Evolutionary conservation across 2,329 filamentous ascomycete species (phyloP).

Genomic region (Talaromyces amestolkiae): DNA sequence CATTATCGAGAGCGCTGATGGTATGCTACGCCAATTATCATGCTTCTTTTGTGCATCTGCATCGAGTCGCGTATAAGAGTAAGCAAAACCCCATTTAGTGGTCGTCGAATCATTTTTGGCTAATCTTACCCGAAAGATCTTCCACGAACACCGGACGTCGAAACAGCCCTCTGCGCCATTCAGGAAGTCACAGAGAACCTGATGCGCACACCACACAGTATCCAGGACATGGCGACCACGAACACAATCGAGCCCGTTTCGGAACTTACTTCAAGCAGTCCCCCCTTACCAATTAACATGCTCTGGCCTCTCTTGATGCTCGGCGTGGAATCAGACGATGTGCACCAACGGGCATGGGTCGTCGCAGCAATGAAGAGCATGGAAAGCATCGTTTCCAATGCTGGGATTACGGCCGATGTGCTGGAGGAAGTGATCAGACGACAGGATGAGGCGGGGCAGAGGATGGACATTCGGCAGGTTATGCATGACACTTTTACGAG

Average conservation of each 20-base stretch:
- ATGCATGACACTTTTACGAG: conserved; percentile 49
- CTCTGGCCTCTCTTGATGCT: conserved; percentile 59
- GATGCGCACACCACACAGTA: background rate
- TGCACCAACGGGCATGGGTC: conserved; percentile 52
- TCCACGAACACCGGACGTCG: conserved; percentile 49
- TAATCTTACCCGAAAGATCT: conserved; percentile 35
- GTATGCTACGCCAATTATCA: conserved; percentile 59
- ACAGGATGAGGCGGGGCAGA: conserved; percentile 37
- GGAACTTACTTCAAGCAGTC: background rate
- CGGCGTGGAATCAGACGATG: conserved; percentile 55
- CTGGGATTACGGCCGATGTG: conserved; percentile 40
- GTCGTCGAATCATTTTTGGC: background rate
- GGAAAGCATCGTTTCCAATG: conserved; percentile 41
- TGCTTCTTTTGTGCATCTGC: conserved; percentile 56
- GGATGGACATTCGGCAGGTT: conserved; percentile 41
- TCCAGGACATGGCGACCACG: background rate
- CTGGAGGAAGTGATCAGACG: conserved; percentile 39
- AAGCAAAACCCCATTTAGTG: conserved; percentile 23
- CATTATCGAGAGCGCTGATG: conserved; percentile 54
- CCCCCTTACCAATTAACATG: conserved; percentile 54
- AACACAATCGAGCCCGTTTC: conserved; percentile 27
- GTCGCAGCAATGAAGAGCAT: conserved; percentile 46
- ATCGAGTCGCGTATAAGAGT: conserved; percentile 54
- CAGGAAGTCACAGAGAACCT: conserved; percentile 13
- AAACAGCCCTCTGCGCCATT: conserved; percentile 11